These are phyloP conservation scores for Ostreobium quekettii DNA, from an alignment of 139 green algal species.

Conservation along the genomic window DNA sequence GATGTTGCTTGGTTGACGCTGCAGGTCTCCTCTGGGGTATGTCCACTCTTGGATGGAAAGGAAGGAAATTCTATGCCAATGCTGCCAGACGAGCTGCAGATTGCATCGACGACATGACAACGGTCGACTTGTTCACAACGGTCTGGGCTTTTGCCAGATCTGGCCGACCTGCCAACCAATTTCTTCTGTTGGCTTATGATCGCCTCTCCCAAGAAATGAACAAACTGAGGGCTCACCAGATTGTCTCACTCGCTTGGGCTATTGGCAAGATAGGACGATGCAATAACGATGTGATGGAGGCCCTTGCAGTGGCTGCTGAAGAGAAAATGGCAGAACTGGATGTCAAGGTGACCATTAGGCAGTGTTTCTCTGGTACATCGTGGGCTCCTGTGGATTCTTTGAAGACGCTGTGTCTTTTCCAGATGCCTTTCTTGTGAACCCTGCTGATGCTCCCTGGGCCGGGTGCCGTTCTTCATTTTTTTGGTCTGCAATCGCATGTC, in stretches of 20 bases:
- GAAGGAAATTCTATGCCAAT: not conserved
- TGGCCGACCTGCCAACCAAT: not conserved
- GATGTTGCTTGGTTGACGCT: not conserved
- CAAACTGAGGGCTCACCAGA: not conserved
- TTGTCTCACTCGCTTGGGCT: not conserved
- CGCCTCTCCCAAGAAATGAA: not conserved
- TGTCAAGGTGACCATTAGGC: slow-evolving; percentile 4
- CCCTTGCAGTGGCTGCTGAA: not conserved
- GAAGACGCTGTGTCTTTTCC: too few species aligned
- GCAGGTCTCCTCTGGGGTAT: not conserved
- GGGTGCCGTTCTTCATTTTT: too few species aligned
- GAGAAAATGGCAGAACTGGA: not conserved
- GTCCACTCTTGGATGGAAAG: not conserved
- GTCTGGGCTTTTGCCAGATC: not conserved
- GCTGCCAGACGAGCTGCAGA: not conserved
- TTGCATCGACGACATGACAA: not conserved
- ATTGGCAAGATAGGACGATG: not conserved
- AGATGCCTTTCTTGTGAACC: too few species aligned
- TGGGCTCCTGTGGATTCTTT: too few species aligned
- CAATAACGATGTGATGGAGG: not conserved
- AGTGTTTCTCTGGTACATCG: too few species aligned
- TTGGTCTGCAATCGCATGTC: too few species aligned
- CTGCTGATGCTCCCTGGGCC: too few species aligned
- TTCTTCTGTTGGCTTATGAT: not conserved
- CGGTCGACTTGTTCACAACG: not conserved